These are phyloP conservation scores for Tilletia walkeri DNA, from an alignment of 1,284 basidiomycete species.

Conservation along the genomic window DNA sequence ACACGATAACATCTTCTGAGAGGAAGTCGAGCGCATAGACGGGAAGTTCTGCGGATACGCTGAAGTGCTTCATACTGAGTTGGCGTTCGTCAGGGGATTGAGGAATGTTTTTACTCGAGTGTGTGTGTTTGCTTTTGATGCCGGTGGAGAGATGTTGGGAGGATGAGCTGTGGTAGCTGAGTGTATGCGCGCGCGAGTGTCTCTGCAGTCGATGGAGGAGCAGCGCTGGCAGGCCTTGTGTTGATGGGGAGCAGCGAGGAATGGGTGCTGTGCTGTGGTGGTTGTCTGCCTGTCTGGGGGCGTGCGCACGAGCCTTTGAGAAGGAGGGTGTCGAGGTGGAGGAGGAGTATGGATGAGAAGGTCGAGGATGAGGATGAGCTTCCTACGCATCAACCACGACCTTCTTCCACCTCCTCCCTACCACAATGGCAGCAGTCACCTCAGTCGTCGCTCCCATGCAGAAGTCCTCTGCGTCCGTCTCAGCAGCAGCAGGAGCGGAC, in stretches of 20 bases:
- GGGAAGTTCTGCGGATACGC: slow-evolving; percentile 39
- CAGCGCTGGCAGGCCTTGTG: too few relatives aligned
- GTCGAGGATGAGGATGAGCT: neutral
- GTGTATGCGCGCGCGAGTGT: neutral
- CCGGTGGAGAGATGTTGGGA: neutral
- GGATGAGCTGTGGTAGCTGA: neutral
- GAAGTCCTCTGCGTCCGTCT: neutral
- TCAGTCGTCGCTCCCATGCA: slow-evolving; percentile 6
- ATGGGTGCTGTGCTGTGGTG: too few relatives aligned
- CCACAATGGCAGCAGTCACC: neutral
- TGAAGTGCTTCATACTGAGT: slow-evolving; percentile 27
- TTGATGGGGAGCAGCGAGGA: too few relatives aligned
- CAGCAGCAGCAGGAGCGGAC: too few relatives aligned
- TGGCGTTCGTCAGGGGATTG: too few relatives aligned
- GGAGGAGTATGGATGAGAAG: neutral
- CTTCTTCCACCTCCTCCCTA: neutral
- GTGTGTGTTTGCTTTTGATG: too few relatives aligned
- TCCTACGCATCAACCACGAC: neutral
- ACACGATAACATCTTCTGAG: slow-evolving; percentile 40
- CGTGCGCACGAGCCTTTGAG: neutral
- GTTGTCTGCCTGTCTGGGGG: too few relatives aligned
- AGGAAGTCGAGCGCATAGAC: slow-evolving; percentile 50
- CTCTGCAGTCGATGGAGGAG: too few relatives aligned
- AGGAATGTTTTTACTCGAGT: too few relatives aligned
- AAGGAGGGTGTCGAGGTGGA: neutral